Percentiles rank a stretch among this genome's conserved stretches.
Conservation (phyloP, 1,139 yeast species). For the Suhomyces bribrorum region DNA sequence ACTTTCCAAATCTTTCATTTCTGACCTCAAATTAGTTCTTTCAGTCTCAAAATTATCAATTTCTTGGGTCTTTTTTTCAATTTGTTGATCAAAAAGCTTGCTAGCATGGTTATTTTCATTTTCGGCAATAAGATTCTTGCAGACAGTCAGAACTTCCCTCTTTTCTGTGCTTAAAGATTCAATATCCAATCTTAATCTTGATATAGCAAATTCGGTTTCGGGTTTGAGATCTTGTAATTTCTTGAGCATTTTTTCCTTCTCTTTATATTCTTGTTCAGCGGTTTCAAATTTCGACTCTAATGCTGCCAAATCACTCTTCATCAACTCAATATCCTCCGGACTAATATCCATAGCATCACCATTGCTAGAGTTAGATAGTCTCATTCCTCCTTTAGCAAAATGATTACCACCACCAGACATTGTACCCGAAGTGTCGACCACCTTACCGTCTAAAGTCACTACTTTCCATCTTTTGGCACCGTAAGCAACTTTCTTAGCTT, state of each 20-base stretch:
- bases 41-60: slow-evolving; percentile 39
- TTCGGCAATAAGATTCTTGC: slow-evolving; percentile 41
- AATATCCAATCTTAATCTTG: slow-evolving; percentile 65
- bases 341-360: slow-evolving; percentile 32
- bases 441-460: slow-evolving; percentile 88
- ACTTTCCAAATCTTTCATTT: slow-evolving; percentile 59
- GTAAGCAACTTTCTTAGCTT: slow-evolving; percentile 88
- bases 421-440: slow-evolving; percentile 94
- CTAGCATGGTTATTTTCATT: slow-evolving; percentile 29
- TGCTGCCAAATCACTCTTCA: slow-evolving; percentile 54
- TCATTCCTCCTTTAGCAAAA: slow-evolving; percentile 67
- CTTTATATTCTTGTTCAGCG: slow-evolving; percentile 54
- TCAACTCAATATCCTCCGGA: slow-evolving; percentile 58
- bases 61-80: slow-evolving; percentile 38
- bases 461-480: slow-evolving; percentile 81
- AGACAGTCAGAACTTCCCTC: slow-evolving; percentile 40
- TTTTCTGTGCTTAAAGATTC: slow-evolving; percentile 55
- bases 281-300: slow-evolving; percentile 58
- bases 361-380: slow-evolving; percentile 30
- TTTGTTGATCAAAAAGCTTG: slow-evolving; percentile 34
- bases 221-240: slow-evolving; percentile 68
- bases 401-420: slow-evolving; percentile 94
- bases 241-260: slow-evolving; percentile 61
- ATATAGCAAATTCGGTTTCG: slow-evolving; percentile 62
- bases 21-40: slow-evolving; percentile 46